Evolutionary conservation across 73 alveolate genomes (phyloP), one percentile per base, ranked within the genome.

Genomic region (Breviolum minutum): DNA sequence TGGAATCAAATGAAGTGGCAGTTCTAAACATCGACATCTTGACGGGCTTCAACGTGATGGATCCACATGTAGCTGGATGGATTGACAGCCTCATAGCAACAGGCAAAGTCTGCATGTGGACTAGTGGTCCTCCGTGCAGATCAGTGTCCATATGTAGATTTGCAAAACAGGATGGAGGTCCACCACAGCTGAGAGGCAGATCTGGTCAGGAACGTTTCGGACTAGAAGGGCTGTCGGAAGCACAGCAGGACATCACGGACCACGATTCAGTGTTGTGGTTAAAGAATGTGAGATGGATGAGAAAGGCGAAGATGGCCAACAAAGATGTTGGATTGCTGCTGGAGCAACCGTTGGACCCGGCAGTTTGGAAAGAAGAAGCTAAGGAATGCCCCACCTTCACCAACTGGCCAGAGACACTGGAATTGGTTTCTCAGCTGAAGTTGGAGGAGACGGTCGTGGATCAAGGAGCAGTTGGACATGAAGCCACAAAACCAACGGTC

Each of bases 301-400:
- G 8, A 19, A 20, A 60, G 93, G 64, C 68, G 40, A 8, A 7
- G 17, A 4, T 9, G 24, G 48, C 13, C 29, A 81, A 32, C 17
- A 27, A 29, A n/a, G 70, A 22, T n/a, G 62, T 32, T 6, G 61
- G 13, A 9, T 24, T n/a, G 6, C 13, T 5, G 7, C 13, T 79
- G 20, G 87, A 79, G 87, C 87, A 79, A 30, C 87, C 87, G 6
- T 13, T 19, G 29, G 87, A 79, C 87, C 87, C 87, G 61, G 62
- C 63, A 6, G 66, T 13, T 8, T 79, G 87, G 87, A 30, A 7
- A 8, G 7, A 79, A 30, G 29, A 16, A 9, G 64, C 19, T 27
- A 27, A 32, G 6, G 66, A 10, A 20, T 79, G 22, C 14, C 87
- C 61, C 6, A 27, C 64, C 87, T 79, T 27, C 24, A 8, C 26